A percentile compares a stretch with the other conserved stretches of the same genome.
phyloP scores from a whole-genome alignment of 768 basidiomycete genomes.

The Podaxis rugospora region DNA sequence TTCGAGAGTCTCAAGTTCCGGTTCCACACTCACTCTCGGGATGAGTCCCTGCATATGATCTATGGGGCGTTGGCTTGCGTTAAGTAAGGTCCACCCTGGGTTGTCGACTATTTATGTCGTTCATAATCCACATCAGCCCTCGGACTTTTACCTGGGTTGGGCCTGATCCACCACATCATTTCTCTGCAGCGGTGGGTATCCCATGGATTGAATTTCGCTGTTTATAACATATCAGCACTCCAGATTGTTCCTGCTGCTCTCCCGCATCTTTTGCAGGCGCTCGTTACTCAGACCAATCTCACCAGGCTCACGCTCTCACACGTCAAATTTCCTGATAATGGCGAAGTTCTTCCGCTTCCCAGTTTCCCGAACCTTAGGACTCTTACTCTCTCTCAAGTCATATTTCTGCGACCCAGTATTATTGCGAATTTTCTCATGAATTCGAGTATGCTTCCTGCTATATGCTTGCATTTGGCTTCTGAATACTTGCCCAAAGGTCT shows the following conservation, averaged over 20 bases:
- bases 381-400: conserved; percentile 48
- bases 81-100: conserved; percentile 17
- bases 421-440: conserved; percentile 29
- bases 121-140: conserved; percentile 28
- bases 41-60: conserved; percentile 19
- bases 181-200: conserved; percentile 53
- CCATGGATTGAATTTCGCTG: neutral
- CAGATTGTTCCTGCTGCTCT: conserved; percentile 42
- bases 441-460: neutral
- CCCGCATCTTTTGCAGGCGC: conserved; percentile 32
- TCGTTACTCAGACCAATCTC: conserved; percentile 39
- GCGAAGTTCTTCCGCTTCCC: conserved; percentile 18
- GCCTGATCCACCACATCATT: conserved; percentile 57
- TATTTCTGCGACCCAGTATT: conserved; percentile 35
- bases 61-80: conserved; percentile 21
- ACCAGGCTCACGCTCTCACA: conserved; percentile 44
- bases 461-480: neutral
- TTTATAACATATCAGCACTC: neutral
- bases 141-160: conserved; percentile 51
- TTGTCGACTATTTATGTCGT: neutral
- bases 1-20: conserved; percentile 22
- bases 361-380: conserved; percentile 32
- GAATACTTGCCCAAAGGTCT: conserved; percentile 8
- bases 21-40: conserved; percentile 22
- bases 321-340: conserved; percentile 21